Base-by-base conservation (phyloP, 805 yeast species). In the Candida boidinii region DNA sequence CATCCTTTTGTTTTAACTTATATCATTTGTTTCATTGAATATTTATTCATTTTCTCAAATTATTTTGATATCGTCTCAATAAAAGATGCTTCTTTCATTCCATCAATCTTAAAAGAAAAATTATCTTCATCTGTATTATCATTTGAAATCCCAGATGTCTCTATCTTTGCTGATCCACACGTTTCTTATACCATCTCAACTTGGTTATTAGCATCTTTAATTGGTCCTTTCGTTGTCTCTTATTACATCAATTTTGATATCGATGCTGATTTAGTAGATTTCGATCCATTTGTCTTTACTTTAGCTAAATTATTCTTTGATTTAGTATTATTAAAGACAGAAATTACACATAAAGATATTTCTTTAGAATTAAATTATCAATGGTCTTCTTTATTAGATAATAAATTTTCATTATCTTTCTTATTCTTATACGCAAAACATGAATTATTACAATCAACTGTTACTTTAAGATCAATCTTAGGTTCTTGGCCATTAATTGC, bases 221-320 rank as follows among this genome's bases (percentile, higher is more conserved):
- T 53, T 6, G 34, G 64, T 20, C 79, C 79, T 25, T 49, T 57
- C 37, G 21, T 59, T 26, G 43, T 55, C 23, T 66, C 76, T 13
- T 73, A 68, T 54, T 73, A 68, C 54, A 44, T 73, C 44, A 73
- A 73, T 54, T 73, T 73, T 49, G 57, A 76, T 46, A 52, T 69
- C 44, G 70, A 70, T 49, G 70, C 70, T 46, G 62, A 56, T 24
- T 62, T 62, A 54, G 49, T 51, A 28, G n/a, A n/a, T n/a, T 60
- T 41, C 48, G 79, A 73, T 50, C 78, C 78, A 21, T 68, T 70
- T 41, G 54, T 66, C 34, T 67, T 63, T 46, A 56, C 72, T 13
- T 53, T 72, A 38, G 43, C 66, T 29, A 71, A 70, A 48, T 47
- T 66, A 9, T 49, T 71, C 37, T 41, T 65, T 23, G 54, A 57